Evolutionary conservation across 345 rosid species (phyloP).

Genomic region (Ceriops decandra): DNA sequence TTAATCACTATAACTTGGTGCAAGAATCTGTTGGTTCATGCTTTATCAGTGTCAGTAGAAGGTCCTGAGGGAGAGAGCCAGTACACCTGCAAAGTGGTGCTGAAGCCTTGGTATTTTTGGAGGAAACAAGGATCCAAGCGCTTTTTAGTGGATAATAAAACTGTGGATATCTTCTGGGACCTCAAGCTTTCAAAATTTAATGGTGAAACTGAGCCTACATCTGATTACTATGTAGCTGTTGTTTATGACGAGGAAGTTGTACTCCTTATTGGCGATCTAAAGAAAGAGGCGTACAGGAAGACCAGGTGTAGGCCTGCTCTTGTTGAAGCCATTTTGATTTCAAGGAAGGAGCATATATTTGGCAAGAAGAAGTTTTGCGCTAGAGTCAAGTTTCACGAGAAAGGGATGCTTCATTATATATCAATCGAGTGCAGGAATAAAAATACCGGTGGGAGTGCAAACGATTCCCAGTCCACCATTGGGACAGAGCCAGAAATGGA

Average conservation of each 20-base stretch:
- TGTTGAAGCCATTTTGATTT: constrained; percentile 55
- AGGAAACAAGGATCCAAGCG: constrained; percentile 65
- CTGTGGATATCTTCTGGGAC: constrained; percentile 64
- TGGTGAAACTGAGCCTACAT: constrained; percentile 61
- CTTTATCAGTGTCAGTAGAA: constrained; percentile 53
- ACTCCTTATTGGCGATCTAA: constrained; percentile 75
- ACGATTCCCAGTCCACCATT: constrained; percentile 12
- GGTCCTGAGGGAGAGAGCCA: constrained; percentile 44
- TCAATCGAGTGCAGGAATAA: constrained; percentile 57
- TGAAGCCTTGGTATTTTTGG: constrained; percentile 78
- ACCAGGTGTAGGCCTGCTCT: constrained; percentile 68
- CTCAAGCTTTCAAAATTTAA: constrained; percentile 58
- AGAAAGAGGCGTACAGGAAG: constrained; percentile 63
- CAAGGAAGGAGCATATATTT: constrained; percentile 61
- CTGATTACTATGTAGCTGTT: constrained; percentile 75
- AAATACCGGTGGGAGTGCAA: not conserved
- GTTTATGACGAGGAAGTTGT: constrained; percentile 74
- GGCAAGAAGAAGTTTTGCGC: constrained; percentile 58
- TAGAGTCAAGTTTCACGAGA: constrained; percentile 51
- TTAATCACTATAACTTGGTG: constrained; percentile 63
- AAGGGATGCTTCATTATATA: constrained; percentile 50
- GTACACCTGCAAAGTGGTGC: constrained; percentile 59
- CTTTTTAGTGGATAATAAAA: constrained; percentile 44
- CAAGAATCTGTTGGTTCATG: constrained; percentile 60
- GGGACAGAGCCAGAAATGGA: constrained; percentile 61